Percentiles rank a stretch among this genome's conserved stretches.
Evolutionary conservation across 2,329 filamentous ascomycete species (phyloP).

Genomic region (Diplodia scrobiculata): DNA sequence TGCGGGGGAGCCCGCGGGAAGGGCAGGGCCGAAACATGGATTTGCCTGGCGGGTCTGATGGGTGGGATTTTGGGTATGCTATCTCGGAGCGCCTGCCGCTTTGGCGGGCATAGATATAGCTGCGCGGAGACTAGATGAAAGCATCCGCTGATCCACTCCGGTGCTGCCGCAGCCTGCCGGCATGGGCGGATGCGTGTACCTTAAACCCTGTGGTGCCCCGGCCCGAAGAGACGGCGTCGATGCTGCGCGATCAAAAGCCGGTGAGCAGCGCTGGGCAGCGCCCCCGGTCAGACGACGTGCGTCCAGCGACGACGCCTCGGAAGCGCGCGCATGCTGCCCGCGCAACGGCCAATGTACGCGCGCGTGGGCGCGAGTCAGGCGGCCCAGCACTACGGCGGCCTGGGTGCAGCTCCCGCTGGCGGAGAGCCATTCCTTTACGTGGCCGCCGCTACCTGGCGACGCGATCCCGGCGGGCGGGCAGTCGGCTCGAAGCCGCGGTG

Average conservation of each 20-base stretch:
- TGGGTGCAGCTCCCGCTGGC: background rate
- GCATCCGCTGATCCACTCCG: slow-evolving; percentile 20
- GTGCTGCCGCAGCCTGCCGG: slow-evolving; percentile 10
- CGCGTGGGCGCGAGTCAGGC: slow-evolving; percentile 19
- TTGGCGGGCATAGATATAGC: slow-evolving; percentile 11
- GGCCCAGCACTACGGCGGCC: background rate
- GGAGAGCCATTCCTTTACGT: slow-evolving; percentile 20
- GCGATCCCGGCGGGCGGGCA: slow-evolving; percentile 20
- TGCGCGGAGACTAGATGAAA: slow-evolving; percentile 8
- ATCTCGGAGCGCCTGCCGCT: slow-evolving; percentile 17
- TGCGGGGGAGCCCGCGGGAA: slow-evolving; percentile 27
- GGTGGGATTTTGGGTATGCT: slow-evolving; percentile 23
- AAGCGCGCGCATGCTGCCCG: slow-evolving; percentile 17
- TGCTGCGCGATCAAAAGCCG: slow-evolving; percentile 23
- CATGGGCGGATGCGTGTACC: slow-evolving; percentile 12
- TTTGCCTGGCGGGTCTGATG: background rate
- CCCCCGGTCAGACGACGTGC: background rate
- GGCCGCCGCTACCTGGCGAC: slow-evolving; percentile 17
- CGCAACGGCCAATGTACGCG: slow-evolving; percentile 21
- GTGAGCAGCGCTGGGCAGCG: background rate
- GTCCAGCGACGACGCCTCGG: background rate
- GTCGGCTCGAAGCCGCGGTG: slow-evolving; percentile 22
- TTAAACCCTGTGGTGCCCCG: slow-evolving; percentile 22
- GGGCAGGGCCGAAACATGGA: slow-evolving; percentile 2
- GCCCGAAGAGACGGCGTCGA: slow-evolving; percentile 20